phyloP scores from a whole-genome alignment of 139 green algal genomes.

The Chlorella sp. region DNA sequence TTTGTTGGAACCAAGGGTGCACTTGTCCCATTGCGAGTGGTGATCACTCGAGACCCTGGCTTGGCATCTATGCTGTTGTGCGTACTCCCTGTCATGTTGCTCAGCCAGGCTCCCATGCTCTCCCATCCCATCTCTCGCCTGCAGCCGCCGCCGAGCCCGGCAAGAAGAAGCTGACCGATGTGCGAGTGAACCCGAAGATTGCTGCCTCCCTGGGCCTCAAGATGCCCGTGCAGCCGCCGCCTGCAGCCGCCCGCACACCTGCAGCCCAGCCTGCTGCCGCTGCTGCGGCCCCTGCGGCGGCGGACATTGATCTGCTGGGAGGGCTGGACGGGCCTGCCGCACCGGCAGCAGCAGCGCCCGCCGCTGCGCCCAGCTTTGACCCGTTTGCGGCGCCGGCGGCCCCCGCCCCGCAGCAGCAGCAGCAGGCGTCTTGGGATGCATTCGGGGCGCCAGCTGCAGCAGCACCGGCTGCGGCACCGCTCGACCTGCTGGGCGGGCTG shows the following conservation, averaged over 20 bases:
- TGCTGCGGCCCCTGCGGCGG: background rate
- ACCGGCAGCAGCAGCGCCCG: background rate
- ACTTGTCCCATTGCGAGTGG: background rate
- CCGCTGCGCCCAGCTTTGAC: background rate
- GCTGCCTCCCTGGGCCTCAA: slow-evolving; percentile 67
- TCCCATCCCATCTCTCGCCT: background rate
- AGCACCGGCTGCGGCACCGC: background rate
- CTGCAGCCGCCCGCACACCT: background rate
- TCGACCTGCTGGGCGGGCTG: slow-evolving; percentile 17
- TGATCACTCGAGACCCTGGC: background rate
- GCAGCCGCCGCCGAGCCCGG: background rate
- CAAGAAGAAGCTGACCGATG: slow-evolving; percentile 78
- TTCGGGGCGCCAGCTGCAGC: slow-evolving; percentile 23
- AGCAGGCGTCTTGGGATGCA: slow-evolving; percentile 1
- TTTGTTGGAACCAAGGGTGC: too few species aligned
- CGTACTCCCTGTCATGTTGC: background rate
- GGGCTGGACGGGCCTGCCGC: slow-evolving; percentile 42
- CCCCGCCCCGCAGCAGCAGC: background rate
- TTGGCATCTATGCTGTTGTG: background rate
- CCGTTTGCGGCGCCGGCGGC: slow-evolving; percentile 1
- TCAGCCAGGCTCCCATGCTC: background rate
- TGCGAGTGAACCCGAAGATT: slow-evolving; percentile 81
- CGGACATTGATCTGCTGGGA: slow-evolving; percentile 52
- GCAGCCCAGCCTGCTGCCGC: background rate
- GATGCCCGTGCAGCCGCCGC: slow-evolving; percentile 5